Base-by-base conservation (phyloP, 108 stramenopile species). In the Chaetoceros tenuissimus region DNA sequence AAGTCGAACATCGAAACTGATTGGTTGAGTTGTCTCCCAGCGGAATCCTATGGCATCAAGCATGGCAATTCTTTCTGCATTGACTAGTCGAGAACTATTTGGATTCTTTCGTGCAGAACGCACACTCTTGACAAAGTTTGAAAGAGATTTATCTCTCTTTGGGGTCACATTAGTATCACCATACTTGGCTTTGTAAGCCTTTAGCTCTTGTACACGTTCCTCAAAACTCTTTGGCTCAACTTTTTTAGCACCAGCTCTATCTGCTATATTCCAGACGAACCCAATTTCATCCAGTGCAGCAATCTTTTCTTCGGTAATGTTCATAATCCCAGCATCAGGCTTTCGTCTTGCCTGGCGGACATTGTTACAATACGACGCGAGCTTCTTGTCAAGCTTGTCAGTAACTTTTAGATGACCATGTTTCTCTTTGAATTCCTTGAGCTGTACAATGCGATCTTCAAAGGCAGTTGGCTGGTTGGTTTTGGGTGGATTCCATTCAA, bases 261-360 rank as follows among this genome's bases (percentile, higher is more conserved):
- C 13, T 10, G 13, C 13, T 40, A 40, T 24, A 24, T 60, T 61
- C 69, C 69, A 73, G 13, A 58, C 24, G 31, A 73, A 73, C 0
- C 63, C 57, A 0, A 68, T 16, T 0, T 45, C 67, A 22, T 73
- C 72, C 0, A 73, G 46, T 5, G 63, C 52, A 18, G 31, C 67
- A 19, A 69, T 64, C 13, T 67, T 62, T 46, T 68, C 67, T 2
- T n/a, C 28, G 16, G 53, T 54, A 18, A 54, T 54, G 25, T 3
- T 17, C 34, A 40, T 40, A 10, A 40, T 40, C 13, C 34, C 34
- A 24, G 49, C 25, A 5, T 51, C 49, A 26, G 49, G 49, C 49
- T 51, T 51, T 26, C 25, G 5, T 16, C 49, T 26, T 8, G 49
- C 49, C 49, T 25, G 34, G 34, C 34, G 34, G 13, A 40, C 8